Evolutionary conservation across 805 yeast species (phyloP), one percentile per base, ranked within the genome.

Genomic region (Priceomyces carsonii): DNA sequence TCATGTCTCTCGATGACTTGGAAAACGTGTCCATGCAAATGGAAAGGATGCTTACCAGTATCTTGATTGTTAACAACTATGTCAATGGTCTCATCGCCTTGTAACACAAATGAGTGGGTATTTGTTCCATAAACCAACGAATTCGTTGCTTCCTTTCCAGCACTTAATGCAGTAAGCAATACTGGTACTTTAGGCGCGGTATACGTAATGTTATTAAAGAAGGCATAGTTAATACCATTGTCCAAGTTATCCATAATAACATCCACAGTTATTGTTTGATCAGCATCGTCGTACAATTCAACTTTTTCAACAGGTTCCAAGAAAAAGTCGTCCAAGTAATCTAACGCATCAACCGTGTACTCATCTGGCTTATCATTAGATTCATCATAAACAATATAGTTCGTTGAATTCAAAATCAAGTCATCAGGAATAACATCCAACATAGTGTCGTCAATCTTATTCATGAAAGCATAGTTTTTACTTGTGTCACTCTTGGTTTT

Each of bases 11-110:
- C 69, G 25, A 82, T 62, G 15, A 82, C 57, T 61, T 81, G 88
- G 68, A 82, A 82, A 32, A 59, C 71, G 53, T 82, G 89, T 10
- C 90, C 90, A 51, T 82, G 90, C 48, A 82, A 69, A 57, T 82
- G 90, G 77, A 82, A 82, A 15, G 88, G 88, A 57, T 82, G 90
- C 45, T 80, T 80, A 40, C 88, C 85, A 3, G 83, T 80, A 57
- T 89, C 96, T 51, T 69, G 71, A 54, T 89, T 90, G 55, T 87
- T 84, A 29, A 89, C 56, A 1, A 87, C 84, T 29, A 89, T 61
- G 48, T 89, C 96, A 30, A 90, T 71, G 25, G 81, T 73, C 32
- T 82, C 86, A 33, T 75, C 77, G 4, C 68, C 53, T 38, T 77
- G 75, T 15, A 88, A 61, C 2, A 87, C 71, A 48, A 71, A 73